Evolutionary conservation across 345 rosid genomes (phyloP).

Genomic region (Heritiera fomes): DNA sequence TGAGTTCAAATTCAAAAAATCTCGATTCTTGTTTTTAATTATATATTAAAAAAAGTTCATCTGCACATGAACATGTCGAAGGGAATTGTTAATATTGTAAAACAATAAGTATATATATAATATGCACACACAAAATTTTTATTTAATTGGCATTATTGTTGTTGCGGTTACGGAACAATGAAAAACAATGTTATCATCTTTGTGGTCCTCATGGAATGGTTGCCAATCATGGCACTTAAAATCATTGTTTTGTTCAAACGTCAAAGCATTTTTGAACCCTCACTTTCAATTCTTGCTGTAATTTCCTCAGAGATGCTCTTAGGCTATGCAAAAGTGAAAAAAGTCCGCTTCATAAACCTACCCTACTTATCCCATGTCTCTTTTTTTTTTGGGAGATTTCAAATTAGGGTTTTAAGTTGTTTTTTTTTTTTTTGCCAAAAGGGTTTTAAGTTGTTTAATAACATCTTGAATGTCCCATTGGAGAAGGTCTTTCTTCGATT

Average conservation of each 20-base stretch:
- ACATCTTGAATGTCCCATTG: no score
- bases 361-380: no score
- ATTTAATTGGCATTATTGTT: constrained; percentile 9
- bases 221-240: neutral
- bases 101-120: neutral
- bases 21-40: no score
- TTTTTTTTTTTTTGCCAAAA: no score
- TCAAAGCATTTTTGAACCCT: neutral
- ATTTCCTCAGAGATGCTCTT: neutral
- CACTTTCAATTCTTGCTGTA: neutral
- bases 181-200: constrained; percentile 31
- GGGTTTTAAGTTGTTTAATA: no score
- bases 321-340: no score
- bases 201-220: constrained; percentile 19
- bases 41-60: no score
- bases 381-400: no score
- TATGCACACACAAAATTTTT: neutral
- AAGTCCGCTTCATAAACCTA: no score
- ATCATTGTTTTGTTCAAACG: neutral
- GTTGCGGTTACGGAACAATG: constrained; percentile 18
- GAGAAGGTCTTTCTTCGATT: no score
- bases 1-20: no score
- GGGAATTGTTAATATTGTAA: constrained; percentile 3
- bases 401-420: no score
- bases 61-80: neutral